Evolutionary conservation across 306 rosid species (phyloP), one percentile per base, ranked within the genome.

Genomic region (Acacia confusa): DNA sequence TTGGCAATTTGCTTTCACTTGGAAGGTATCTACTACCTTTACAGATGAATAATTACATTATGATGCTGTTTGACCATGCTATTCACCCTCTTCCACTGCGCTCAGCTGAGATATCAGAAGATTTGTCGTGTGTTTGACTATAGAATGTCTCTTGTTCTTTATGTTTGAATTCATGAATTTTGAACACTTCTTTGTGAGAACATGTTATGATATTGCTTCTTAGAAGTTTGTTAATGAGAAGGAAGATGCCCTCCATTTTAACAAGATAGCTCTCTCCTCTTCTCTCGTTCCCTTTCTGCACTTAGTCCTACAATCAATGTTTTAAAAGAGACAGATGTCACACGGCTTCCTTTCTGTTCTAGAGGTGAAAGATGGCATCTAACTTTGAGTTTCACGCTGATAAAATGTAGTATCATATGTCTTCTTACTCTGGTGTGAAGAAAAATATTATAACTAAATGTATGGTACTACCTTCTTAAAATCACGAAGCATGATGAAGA

Each of bases 1-100:
- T 95, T 77, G 99, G 99, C 34, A 93, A 95, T 87, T 75, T 95
- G 86, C 97, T 95, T 73, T 86, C 99, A n/a, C 89, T 95, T 64
- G 97, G 99, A 87, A 95, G 98, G 98, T 95, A 88, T 81, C 85
- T 83, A 25, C 58, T 76, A 14, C 79, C 74, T 38, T 79, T 25
- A 64, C 66, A 74, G 60, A 57, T 79, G 65, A 61, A 64, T 69
- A 64, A 65, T 77, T 85, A 22, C 41, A 58, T 34, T 66, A 34
- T 65, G 76, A 9, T 76, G 65, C 9, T 40, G 41, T 66, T 28
- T 32, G 43, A 34, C 40, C 19, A 45, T 64, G 47, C 72, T 22
- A 79, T 58, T 77, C 69, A 45, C 6, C 47, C 27, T 64, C 61
- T 77, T 24, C 50, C 25, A 38, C 55, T 32, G 40, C 50, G 6